A percentile compares a stretch with the other conserved stretches of the same genome.
These are phyloP conservation scores for Teratosphaeria viscida DNA, from an alignment of 2,329 filamentous ascomycete species.

Conservation along the genomic window DNA sequence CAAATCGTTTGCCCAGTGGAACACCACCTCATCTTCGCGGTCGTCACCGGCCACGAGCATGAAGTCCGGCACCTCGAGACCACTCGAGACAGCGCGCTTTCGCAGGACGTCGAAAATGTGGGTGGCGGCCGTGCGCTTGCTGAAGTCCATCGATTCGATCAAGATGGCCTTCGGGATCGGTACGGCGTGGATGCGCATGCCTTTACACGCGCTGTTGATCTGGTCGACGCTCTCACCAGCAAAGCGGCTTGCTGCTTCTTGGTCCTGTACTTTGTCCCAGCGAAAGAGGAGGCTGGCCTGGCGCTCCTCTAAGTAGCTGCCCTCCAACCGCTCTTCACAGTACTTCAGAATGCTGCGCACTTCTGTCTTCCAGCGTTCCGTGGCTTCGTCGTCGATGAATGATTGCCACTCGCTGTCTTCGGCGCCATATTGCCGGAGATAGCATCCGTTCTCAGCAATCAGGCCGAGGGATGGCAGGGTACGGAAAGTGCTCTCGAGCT, in stretches of 20 bases:
- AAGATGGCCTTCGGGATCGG: constrained; percentile 66
- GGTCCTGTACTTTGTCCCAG: constrained; percentile 72
- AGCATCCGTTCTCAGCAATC: constrained; percentile 92
- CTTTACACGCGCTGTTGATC: constrained; percentile 86
- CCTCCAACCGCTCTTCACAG: constrained; percentile 80
- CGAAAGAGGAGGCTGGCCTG: constrained; percentile 87
- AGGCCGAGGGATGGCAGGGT: constrained; percentile 74
- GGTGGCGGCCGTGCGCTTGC: constrained; percentile 73
- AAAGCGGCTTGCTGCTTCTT: constrained; percentile 61
- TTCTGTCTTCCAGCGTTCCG: constrained; percentile 69
- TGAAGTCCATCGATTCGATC: constrained; percentile 77
- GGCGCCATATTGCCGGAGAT: constrained; percentile 58
- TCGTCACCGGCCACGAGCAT: constrained; percentile 83
- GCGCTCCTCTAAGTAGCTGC: constrained; percentile 80
- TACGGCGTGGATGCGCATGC: constrained; percentile 73
- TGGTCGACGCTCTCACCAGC: constrained; percentile 86
- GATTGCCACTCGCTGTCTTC: constrained; percentile 58
- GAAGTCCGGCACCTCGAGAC: constrained; percentile 55
- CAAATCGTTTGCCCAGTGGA: constrained; percentile 83
- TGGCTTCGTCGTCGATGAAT: constrained; percentile 61
- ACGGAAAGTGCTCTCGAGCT: constrained; percentile 77
- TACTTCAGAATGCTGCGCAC: constrained; percentile 77
- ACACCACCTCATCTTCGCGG: constrained; percentile 86
- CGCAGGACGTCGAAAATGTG: constrained; percentile 51
- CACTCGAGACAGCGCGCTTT: constrained; percentile 23